Evolutionary conservation across 768 basidiomycete genomes (phyloP), one percentile per base, ranked within the genome.

Genomic region (Daedaleopsis nitida): DNA sequence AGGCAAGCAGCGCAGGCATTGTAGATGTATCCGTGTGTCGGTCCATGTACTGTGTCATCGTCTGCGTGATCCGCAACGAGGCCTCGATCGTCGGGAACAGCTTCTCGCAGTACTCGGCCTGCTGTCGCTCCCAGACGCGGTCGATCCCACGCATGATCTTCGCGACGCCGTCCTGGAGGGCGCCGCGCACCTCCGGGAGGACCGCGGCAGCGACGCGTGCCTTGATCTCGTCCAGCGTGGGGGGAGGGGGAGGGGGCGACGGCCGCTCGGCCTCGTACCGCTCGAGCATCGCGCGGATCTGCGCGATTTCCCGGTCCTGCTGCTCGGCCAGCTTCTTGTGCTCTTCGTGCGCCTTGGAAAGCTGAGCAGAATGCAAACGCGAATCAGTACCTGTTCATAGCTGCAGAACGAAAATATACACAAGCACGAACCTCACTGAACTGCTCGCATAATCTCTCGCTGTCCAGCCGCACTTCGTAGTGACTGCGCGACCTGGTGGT

Each of bases 51-150:
- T 55, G 27, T 14, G 39, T 35, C 23, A 49, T 42, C 24, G 45
- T n/a, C 49, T 56, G 45, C 12, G 56, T 44, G 42, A 65, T 19
- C 9, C 49, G 52, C 42, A 62, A 24, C 35, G 44, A 53, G 1
- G 60, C 56, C 42, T 56, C 42, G 17, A 55, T 12, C 13, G 54
- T 39, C 52, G 39, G 14, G 13, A 17, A 57, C 19, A 65, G 38
- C 58, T 63, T 57, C 34, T 13, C 27, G 54, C 54, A 62, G 32
- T 62, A 8, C 21, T 42, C 55, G 24, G 56, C 34, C 53, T 65
- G 44, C 47, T 59, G 55, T 19, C 51, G 43, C 19, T 23, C 32
- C 38, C 58, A 24, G 38, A 49, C 48, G 35, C 51, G 48, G 44
- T 61, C 59, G 13, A 61, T 57, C 34, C 60, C 64, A 19, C 24